These are phyloP conservation scores for Phyllachora maydis DNA, from an alignment of 2,329 filamentous ascomycete genomes.

Conservation along the genomic window DNA sequence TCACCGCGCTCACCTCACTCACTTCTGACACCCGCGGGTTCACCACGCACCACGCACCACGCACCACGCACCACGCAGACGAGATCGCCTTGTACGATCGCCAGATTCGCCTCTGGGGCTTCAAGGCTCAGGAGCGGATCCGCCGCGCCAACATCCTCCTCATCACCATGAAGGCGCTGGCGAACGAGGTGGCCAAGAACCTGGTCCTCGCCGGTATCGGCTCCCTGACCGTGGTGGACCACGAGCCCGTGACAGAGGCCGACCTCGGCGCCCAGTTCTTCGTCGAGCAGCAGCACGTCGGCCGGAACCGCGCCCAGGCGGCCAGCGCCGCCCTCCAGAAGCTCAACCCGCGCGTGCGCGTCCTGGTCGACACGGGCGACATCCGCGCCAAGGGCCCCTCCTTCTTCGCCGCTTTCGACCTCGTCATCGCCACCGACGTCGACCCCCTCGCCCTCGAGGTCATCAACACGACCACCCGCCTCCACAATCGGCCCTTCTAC, in stretches of 20 bases:
- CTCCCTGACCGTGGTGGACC: conserved; percentile 74
- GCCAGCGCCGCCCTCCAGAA: conserved; percentile 59
- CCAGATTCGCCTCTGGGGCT: conserved; percentile 92
- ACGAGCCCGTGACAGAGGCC: conserved; percentile 50
- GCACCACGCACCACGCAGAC: conserved; percentile 26
- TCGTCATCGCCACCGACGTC: conserved; percentile 80
- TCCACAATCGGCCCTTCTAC: conserved; percentile 69
- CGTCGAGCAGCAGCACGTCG: conserved; percentile 41
- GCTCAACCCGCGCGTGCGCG: conserved; percentile 72
- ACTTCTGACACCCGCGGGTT: conserved; percentile 1
- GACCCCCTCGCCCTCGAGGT: conserved; percentile 51
- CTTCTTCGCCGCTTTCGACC: conserved; percentile 63
- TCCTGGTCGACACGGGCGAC: conserved; percentile 48
- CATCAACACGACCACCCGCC: conserved; percentile 72
- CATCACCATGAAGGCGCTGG: conserved; percentile 70
- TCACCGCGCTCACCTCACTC: background rate
- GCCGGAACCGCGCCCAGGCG: conserved; percentile 68
- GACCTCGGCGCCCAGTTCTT: conserved; percentile 77
- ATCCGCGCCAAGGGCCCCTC: conserved; percentile 46
- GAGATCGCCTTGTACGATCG: conserved; percentile 95
- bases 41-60: background rate
- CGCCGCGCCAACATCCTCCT: conserved; percentile 78
- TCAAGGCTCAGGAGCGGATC: conserved; percentile 84
- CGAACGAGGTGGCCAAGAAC: conserved; percentile 93
- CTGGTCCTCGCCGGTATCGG: conserved; percentile 84